Evolutionary conservation across 495 filamentous ascomycete genomes (phyloP).

Genomic region (Glarea lozoyensis): DNA sequence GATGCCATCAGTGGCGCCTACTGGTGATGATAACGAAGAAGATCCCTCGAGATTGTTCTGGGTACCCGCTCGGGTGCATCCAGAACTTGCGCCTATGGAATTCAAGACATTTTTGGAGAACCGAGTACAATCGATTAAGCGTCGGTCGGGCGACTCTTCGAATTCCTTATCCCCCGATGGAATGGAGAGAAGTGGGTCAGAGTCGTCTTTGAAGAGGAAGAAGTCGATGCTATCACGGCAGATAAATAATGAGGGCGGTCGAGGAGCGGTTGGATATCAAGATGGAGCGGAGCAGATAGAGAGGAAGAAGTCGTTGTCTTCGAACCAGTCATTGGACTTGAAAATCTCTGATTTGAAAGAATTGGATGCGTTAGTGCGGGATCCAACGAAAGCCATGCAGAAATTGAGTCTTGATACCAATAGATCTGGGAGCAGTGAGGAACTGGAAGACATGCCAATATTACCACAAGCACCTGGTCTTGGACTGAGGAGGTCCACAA

Average conservation of each 20-base stretch:
- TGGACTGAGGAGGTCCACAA: conserved; percentile 77
- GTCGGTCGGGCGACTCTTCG: conserved; percentile 61
- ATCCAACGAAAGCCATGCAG: conserved; percentile 56
- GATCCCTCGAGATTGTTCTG: conserved; percentile 86
- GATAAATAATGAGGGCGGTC: conserved; percentile 63
- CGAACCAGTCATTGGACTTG: conserved; percentile 42
- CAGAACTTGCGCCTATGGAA: conserved; percentile 89
- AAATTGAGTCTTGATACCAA: conserved; percentile 49
- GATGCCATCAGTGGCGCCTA: conserved; percentile 63
- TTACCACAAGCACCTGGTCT: conserved; percentile 61
- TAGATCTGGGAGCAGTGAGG: conserved; percentile 26
- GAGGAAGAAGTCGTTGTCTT: conserved; percentile 56
- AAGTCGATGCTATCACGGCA: conserved; percentile 94
- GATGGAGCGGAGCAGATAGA: conserved; percentile 86
- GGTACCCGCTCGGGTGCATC: conserved; percentile 92
- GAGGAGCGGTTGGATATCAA: conserved; percentile 54
- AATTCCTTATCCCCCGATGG: conserved; percentile 61
- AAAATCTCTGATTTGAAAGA: conserved; percentile 55
- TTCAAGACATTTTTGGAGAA: conserved; percentile 96
- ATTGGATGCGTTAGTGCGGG: conserved; percentile 71
- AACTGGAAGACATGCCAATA: conserved; percentile 79
- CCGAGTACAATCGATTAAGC: conserved; percentile 77
- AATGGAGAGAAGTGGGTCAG: conserved; percentile 48
- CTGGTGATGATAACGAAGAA: conserved; percentile 70
- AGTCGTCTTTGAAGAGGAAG: conserved; percentile 63